Evolutionary conservation across 2,329 filamentous ascomycete species (phyloP), one percentile per base, ranked within the genome.

Genomic region (Pseudocercospora fijiensis): DNA sequence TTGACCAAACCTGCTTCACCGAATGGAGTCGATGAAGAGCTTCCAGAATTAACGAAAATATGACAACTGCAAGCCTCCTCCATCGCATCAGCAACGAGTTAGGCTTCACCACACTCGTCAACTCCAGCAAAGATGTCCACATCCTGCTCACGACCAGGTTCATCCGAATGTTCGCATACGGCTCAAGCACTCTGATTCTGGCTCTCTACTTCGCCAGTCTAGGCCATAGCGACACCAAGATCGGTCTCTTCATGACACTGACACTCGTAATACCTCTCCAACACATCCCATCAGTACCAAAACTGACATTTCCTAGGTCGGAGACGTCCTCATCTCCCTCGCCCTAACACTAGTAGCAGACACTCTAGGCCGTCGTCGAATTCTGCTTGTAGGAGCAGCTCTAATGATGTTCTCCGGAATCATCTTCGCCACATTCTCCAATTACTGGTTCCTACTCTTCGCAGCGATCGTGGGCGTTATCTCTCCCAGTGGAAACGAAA

Each of bases 131-230:
- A 53, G 85, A 88, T 71, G 79, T 83, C 65, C 85, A 87, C 69
- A 76, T 88, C 2, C 81, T 88, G 20, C 85, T 83, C 65, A 65
- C 81, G 4, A 84, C 86, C 68, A 84, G 86, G 27, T 86, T 87
- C 72, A 79, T 87, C 4, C 84, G 87, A 2, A 81, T 88, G 57
- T 85, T 87, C 65, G 87, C 86, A 5, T 89, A 88, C 70, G 87
- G 86, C 58, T 78, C 79, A 5, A 68, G 60, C 33, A 74, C 74
- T 8, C 64, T 76, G 9, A 71, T 76, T 30, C 70, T 76, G 10
- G 75, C 73, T 2, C 63, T 71, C 22, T 75, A 71, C 62, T 70
- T 76, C 41, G 64, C 69, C 16, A 64, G 65, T 1, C 69, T 76
- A 0, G 67, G 70, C n/a, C 61, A 69, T 59, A 69, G 70, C 2